These are phyloP conservation scores for Leccinum incarnatum DNA, from an alignment of 768 basidiomycete species.

Conservation along the genomic window DNA sequence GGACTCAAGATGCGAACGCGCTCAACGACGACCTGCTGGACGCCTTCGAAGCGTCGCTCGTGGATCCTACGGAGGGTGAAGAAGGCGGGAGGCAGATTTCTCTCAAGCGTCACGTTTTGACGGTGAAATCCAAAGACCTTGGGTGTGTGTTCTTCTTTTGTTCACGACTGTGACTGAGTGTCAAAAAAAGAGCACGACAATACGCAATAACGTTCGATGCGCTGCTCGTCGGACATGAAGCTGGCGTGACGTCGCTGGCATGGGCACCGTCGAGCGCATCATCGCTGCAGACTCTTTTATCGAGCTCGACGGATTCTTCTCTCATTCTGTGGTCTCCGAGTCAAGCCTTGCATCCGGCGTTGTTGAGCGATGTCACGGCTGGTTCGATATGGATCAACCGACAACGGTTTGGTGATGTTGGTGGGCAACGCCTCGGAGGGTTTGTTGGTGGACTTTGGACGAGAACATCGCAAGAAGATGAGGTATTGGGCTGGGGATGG, in stretches of 20 bases:
- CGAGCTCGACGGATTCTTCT: constrained; percentile 93
- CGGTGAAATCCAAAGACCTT: constrained; percentile 47
- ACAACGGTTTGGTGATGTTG: constrained; percentile 92
- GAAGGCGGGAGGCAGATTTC: constrained; percentile 87
- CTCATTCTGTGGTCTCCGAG: constrained; percentile 93
- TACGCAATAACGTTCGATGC: constrained; percentile 91
- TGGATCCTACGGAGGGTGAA: constrained; percentile 64
- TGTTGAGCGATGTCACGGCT: constrained; percentile 37
- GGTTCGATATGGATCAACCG: constrained; percentile 83
- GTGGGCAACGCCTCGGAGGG: constrained; percentile 86
- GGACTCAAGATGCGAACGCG: constrained; percentile 23
- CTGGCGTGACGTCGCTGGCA: constrained; percentile 81
- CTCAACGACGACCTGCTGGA: constrained; percentile 78
- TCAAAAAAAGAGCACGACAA: constrained; percentile 39
- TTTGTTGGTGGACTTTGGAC: constrained; percentile 92
- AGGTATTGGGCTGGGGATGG: constrained; percentile 89
- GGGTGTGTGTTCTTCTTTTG: constrained; percentile 25
- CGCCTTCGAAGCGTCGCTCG: constrained; percentile 81
- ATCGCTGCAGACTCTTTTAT: constrained; percentile 60
- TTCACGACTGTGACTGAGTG: constrained; percentile 8
- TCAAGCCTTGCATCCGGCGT: constrained; percentile 36
- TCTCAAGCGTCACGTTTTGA: constrained; percentile 79
- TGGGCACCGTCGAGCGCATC: constrained; percentile 58
- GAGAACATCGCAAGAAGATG: constrained; percentile 40
- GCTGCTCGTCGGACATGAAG: constrained; percentile 94